Percentiles rank a stretch among this genome's conserved stretches.
Conservation (phyloP, 176 grass and related monocot genomes). For the Oryza meridionalis region DNA sequence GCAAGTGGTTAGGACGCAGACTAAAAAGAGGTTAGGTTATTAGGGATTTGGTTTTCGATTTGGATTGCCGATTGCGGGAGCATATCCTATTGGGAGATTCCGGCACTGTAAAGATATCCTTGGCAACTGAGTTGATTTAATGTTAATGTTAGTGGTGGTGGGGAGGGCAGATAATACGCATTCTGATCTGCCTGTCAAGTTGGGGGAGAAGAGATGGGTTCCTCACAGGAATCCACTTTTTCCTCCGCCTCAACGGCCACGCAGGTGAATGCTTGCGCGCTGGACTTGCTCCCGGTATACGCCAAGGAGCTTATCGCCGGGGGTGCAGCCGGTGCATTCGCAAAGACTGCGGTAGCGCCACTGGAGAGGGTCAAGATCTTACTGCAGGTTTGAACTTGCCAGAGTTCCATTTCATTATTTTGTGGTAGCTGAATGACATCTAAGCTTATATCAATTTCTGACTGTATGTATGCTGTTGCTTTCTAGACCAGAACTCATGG, state of each 20-base stretch:
- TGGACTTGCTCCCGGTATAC: slow-evolving; percentile 79
- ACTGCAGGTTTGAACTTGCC: slow-evolving; percentile 56
- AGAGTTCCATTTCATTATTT: not conserved
- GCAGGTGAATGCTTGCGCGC: slow-evolving; percentile 58
- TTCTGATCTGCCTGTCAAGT: not conserved
- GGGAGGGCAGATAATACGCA: slow-evolving; percentile 20
- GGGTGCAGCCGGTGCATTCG: slow-evolving; percentile 82
- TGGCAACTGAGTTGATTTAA: slow-evolving; percentile 9
- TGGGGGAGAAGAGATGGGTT: slow-evolving; percentile 52
- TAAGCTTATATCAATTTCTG: not conserved
- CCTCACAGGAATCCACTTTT: slow-evolving; percentile 73
- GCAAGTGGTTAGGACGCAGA: slow-evolving; percentile 5
- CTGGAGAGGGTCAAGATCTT: slow-evolving; percentile 92
- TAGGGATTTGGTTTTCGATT: not conserved
- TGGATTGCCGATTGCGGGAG: slow-evolving; percentile 10
- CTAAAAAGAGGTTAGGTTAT: not conserved
- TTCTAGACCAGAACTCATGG: slow-evolving; percentile 82
- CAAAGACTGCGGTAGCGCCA: slow-evolving; percentile 84
- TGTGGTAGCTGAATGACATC: not conserved
- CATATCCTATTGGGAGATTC: slow-evolving; percentile 44
- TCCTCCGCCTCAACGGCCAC: slow-evolving; percentile 53
- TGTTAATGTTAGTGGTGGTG: slow-evolving; percentile 36
- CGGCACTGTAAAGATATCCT: slow-evolving; percentile 19
- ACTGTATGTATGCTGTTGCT: not conserved
- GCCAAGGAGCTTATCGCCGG: slow-evolving; percentile 86